Evolutionary conservation across 225 moss, liverwort and hornwort species (phyloP).

Genomic region (Pseudoscleropodium purum): DNA sequence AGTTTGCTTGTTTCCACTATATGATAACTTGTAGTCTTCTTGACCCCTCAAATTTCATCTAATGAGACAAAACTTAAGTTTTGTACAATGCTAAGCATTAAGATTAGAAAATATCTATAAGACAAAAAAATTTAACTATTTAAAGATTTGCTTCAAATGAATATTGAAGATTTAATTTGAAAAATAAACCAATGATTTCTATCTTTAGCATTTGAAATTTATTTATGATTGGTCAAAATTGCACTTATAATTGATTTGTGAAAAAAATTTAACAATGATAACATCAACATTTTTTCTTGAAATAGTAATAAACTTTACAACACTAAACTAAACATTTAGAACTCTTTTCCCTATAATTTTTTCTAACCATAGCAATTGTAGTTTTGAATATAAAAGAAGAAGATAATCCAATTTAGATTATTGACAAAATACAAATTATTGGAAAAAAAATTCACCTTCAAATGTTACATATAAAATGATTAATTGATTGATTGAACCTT

Average conservation of each 20-base stretch:
- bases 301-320: neutral
- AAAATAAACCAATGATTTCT: neutral
- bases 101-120: fast-evolving
- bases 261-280: neutral
- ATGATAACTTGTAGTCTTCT: too few species aligned
- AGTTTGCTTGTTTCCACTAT: too few species aligned
- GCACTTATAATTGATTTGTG: fast-evolving
- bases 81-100: neutral
- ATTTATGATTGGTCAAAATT: neutral
- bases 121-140: neutral
- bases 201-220: neutral
- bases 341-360: fast-evolving
- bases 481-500: neutral
- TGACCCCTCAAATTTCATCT: too few species aligned
- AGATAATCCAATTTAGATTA: neutral
- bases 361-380: neutral
- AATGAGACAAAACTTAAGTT: too few species aligned
- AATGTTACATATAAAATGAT: neutral
- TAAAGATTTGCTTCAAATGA: neutral
- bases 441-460: fast-evolving
- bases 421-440: neutral
- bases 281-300: neutral
- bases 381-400: neutral
- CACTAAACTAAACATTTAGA: neutral
- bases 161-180: neutral